These are phyloP conservation scores for Agaricales sp. DNA, from an alignment of 1,284 basidiomycete species.

Conservation along the genomic window DNA sequence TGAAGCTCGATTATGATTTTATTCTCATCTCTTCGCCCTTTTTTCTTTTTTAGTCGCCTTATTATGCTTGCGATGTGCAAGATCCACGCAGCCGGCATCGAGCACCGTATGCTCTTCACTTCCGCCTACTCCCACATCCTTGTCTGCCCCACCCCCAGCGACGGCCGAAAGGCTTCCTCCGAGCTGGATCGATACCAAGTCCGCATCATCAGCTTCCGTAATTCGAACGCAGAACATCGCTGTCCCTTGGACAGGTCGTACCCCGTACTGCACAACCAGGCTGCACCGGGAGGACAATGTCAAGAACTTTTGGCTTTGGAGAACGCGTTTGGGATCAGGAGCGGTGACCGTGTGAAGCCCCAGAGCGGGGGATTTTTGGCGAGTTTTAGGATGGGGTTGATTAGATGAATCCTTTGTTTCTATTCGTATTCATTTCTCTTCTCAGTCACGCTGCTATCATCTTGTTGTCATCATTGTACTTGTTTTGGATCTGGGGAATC, in stretches of 20 bases:
- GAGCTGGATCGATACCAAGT: not conserved
- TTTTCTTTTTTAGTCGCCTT: not conserved
- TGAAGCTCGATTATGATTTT: not conserved
- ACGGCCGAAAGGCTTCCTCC: not conserved
- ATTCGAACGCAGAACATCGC: not conserved
- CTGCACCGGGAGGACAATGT: not conserved
- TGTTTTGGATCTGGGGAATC: no score
- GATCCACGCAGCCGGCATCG: not conserved
- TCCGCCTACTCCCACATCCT: not conserved
- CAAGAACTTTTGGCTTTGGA: not conserved
- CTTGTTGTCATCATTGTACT: no score
- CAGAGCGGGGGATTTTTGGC: not conserved
- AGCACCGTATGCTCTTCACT: not conserved
- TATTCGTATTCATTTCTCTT: not conserved
- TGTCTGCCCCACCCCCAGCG: not conserved
- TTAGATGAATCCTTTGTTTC: not conserved
- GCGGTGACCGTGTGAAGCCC: not conserved
- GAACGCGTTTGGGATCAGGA: not conserved
- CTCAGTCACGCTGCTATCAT: no score
- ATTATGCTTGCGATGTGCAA: not conserved
- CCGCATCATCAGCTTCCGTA: not conserved
- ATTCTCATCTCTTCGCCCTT: not conserved
- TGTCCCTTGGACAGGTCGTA: not conserved
- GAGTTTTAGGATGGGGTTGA: not conserved
- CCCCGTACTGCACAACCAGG: not conserved